These are phyloP conservation scores for Colletotrichum horii DNA, from an alignment of 2,329 filamentous ascomycete species.

Conservation along the genomic window DNA sequence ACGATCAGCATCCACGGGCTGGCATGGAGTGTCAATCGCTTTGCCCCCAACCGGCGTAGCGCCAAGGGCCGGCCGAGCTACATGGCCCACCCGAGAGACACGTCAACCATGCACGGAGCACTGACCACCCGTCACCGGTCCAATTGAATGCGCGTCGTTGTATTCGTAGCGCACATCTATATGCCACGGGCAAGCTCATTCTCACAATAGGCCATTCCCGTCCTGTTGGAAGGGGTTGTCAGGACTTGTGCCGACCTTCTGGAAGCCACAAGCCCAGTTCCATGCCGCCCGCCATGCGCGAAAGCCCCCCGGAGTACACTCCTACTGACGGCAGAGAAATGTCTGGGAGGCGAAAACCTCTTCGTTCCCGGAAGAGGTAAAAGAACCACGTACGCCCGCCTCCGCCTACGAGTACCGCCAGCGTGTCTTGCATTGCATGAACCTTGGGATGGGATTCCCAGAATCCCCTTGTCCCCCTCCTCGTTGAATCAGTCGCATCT, in stretches of 20 bases:
- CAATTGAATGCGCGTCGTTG: background rate
- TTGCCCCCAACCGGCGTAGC: background rate
- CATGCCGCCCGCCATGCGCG: background rate
- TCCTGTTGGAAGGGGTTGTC: background rate
- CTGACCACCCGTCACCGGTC: background rate
- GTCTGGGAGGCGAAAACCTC: background rate
- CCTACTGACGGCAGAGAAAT: background rate
- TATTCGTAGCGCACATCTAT: background rate
- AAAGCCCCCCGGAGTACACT: background rate
- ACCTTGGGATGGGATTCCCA: background rate
- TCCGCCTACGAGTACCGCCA: constrained; percentile 4
- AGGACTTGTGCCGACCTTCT: background rate
- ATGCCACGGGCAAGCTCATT: background rate
- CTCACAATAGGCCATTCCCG: background rate
- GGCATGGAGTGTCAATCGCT: background rate
- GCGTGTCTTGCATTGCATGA: constrained; percentile 23
- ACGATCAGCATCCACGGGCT: background rate
- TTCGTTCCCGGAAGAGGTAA: background rate
- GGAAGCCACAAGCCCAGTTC: background rate
- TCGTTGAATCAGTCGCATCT: background rate
- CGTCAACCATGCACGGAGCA: constrained; percentile 19
- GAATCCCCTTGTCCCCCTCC: background rate
- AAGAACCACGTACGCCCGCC: background rate
- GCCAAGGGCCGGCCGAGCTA: background rate
- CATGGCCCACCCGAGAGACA: constrained; percentile 11